A percentile compares a stretch with the other conserved stretches of the same genome.
Evolutionary conservation across 1,284 basidiomycete species (phyloP).

Genomic region (Moesziomyces sp.): DNA sequence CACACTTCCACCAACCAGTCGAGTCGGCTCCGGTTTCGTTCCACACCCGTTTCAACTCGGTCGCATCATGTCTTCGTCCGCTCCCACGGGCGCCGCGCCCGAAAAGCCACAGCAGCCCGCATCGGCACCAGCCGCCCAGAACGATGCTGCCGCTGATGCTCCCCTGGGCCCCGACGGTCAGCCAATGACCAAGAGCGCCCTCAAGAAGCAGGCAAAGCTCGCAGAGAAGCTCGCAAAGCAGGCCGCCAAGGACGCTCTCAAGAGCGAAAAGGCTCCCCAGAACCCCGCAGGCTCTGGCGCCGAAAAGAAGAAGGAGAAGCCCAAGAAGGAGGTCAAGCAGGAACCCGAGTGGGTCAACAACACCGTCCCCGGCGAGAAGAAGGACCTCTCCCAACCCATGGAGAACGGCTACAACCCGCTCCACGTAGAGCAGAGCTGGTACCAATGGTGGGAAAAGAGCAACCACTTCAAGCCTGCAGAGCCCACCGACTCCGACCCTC

Average conservation of each 20-base stretch:
- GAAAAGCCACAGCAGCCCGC: slow-evolving; percentile 21
- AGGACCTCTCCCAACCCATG: slow-evolving; percentile 84
- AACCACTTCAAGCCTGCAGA: slow-evolving; percentile 85
- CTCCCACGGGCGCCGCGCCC: slow-evolving; percentile 15
- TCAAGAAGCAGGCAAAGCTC: slow-evolving; percentile 62
- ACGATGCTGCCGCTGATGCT: slow-evolving; percentile 17
- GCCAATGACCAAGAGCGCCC: slow-evolving; percentile 56
- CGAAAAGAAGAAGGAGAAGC: slow-evolving; percentile 66
- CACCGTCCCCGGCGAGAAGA: slow-evolving; percentile 63
- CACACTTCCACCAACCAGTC: not conserved
- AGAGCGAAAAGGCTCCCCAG: slow-evolving; percentile 51
- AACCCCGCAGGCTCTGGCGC: slow-evolving; percentile 37
- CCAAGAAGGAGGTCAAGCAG: slow-evolving; percentile 63
- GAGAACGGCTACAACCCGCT: slow-evolving; percentile 91
- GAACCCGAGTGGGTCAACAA: slow-evolving; percentile 65
- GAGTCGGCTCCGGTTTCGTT: not conserved
- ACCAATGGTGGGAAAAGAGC: slow-evolving; percentile 94
- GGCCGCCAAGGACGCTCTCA: slow-evolving; percentile 61
- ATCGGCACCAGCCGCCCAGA: slow-evolving; percentile 19
- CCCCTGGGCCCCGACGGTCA: slow-evolving; percentile 52
- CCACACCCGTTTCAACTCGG: not conserved
- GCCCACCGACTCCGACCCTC: slow-evolving; percentile 62
- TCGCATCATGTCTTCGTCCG: slow-evolving; percentile 38
- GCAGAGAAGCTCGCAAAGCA: slow-evolving; percentile 63
- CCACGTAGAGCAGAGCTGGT: slow-evolving; percentile 95